These are phyloP conservation scores for Carex littledalei DNA, from an alignment of 176 grass and related monocot species.

Conservation along the genomic window DNA sequence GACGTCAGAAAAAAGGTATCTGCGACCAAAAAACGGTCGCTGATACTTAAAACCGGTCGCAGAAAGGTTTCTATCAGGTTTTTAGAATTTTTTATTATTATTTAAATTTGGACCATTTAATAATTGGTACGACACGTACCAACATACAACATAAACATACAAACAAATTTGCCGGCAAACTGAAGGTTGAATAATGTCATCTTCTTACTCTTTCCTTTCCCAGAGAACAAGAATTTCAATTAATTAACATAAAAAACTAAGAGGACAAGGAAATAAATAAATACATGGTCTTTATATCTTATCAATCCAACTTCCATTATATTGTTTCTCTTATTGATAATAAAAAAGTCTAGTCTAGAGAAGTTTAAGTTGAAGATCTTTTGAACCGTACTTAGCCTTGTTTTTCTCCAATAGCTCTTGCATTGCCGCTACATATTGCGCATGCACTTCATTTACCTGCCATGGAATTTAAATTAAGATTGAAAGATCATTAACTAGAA, in stretches of 20 bases:
- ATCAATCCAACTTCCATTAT: background rate
- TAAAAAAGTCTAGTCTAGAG: background rate
- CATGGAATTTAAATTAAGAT: background rate
- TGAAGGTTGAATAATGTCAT: too few relatives aligned
- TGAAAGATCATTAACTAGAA: constrained; percentile 16
- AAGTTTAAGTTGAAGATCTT: constrained; percentile 17
- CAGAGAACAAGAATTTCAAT: too few relatives aligned
- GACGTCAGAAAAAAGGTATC: too few relatives aligned
- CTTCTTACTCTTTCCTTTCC: too few relatives aligned
- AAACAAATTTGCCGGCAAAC: too few relatives aligned
- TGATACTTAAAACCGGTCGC: too few relatives aligned
- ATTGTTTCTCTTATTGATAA: background rate
- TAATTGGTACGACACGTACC: too few relatives aligned
- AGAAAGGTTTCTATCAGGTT: too few relatives aligned
- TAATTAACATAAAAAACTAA: background rate
- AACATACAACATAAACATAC: too few relatives aligned
- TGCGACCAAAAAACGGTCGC: too few relatives aligned
- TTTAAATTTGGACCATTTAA: too few relatives aligned
- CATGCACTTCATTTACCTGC: constrained; percentile 16
- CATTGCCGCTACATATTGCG: constrained; percentile 8
- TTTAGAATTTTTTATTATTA: too few relatives aligned
- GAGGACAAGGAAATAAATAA: background rate
- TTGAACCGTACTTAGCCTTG: background rate
- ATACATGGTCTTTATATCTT: background rate
- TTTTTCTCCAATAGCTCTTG: constrained; percentile 21